Percentiles rank a stretch among this genome's conserved stretches.
These are phyloP conservation scores for Rhazya stricta DNA, from an alignment of 257 asterid genomes.

Conservation along the genomic window DNA sequence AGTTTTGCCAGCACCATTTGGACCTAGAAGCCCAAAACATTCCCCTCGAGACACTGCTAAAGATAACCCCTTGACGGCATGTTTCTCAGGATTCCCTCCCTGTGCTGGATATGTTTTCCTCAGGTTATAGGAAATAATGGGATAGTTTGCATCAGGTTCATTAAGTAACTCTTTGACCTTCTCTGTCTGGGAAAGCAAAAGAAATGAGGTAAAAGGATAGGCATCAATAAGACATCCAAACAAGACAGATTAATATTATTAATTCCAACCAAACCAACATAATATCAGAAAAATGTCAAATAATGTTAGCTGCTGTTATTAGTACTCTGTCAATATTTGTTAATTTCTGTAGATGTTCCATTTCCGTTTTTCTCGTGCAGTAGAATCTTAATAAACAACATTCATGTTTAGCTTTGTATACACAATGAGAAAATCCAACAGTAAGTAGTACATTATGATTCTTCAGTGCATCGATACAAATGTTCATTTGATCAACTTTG, in stretches of 20 bases:
- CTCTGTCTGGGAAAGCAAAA: conserved; percentile 18
- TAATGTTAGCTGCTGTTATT: no score
- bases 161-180: conserved; percentile 32
- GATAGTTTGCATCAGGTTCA: conserved; percentile 21
- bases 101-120: conserved; percentile 35
- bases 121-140: conserved; percentile 31
- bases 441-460: background rate
- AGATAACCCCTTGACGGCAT: conserved; percentile 36
- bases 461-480: background rate
- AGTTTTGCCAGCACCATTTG: conserved; percentile 72
- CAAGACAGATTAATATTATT: background rate
- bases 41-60: conserved; percentile 39
- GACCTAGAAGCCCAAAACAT: conserved; percentile 50
- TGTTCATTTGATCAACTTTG: background rate
- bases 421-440: background rate
- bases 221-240: background rate
- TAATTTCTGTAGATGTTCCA: no score
- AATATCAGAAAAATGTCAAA: no score
- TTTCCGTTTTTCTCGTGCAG: background rate
- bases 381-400: no score
- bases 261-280: background rate
- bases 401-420: background rate
- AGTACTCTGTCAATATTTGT: no score
- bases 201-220: background rate
- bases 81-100: conserved; percentile 40